Percentiles rank a stretch among this genome's conserved stretches.
These are phyloP conservation scores for Coniferiporia weirii DNA, from an alignment of 1,284 basidiomycete species.

Conservation along the genomic window DNA sequence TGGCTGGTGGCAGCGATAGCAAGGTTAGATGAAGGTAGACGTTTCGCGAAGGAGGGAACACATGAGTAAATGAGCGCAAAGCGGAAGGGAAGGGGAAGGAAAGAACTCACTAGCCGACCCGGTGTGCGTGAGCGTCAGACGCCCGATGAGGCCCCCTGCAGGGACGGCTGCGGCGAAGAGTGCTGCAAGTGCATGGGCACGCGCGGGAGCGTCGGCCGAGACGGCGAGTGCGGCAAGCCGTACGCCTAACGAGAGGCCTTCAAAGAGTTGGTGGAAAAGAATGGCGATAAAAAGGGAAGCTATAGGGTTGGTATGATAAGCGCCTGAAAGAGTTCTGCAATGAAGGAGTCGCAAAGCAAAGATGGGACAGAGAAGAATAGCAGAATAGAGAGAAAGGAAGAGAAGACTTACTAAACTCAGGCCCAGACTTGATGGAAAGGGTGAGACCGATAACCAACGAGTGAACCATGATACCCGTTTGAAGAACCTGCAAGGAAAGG, in stretches of 20 bases:
- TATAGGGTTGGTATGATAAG: conserved; percentile 24
- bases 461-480: conserved; percentile 79
- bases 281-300: conserved; percentile 70
- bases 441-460: conserved; percentile 75
- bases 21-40: not conserved
- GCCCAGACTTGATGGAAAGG: conserved; percentile 57
- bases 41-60: too few species aligned
- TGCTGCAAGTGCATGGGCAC: conserved; percentile 28
- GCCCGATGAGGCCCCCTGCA: conserved; percentile 55
- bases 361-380: too few species aligned
- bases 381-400: conserved; percentile 3
- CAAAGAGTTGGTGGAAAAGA: conserved; percentile 75
- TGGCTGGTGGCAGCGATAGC: not conserved
- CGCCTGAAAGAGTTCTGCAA: too few species aligned
- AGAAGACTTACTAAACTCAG: conserved; percentile 60
- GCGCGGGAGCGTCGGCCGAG: conserved; percentile 18
- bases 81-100: not conserved
- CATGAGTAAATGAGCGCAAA: not conserved
- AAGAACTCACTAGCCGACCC: conserved; percentile 27
- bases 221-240: conserved; percentile 63
- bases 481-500: conserved; percentile 48
- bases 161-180: conserved; percentile 72
- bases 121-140: conserved; percentile 37
- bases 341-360: too few species aligned
- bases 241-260: conserved; percentile 73